These are phyloP conservation scores for Groenewaldozyma tartarivorans DNA, from an alignment of 805 yeast genomes.

Conservation along the genomic window DNA sequence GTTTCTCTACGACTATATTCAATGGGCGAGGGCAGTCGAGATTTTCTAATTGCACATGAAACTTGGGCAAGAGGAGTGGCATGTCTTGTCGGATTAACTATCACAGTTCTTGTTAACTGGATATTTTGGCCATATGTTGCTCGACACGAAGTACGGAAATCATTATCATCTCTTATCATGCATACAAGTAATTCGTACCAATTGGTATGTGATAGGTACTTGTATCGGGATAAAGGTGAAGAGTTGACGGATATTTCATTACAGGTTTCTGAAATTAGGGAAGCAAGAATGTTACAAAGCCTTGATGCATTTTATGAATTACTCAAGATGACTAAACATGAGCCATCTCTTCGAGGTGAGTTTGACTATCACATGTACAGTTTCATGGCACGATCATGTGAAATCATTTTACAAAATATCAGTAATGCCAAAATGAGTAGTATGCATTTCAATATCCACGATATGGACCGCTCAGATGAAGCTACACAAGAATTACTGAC, in stretches of 20 bases:
- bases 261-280: conserved; percentile 37
- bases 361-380: conserved; percentile 29
- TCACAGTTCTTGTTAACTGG: conserved; percentile 35
- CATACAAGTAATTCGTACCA: conserved; percentile 40
- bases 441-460: conserved; percentile 37
- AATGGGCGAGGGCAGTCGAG: background rate
- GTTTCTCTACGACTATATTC: conserved; percentile 27
- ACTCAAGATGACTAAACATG: conserved; percentile 29
- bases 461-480: conserved; percentile 31
- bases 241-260: conserved; percentile 38
- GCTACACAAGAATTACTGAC: conserved; percentile 33
- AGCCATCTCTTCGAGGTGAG: conserved; percentile 29
- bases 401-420: conserved; percentile 32
- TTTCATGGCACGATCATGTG: conserved; percentile 31
- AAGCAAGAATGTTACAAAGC: conserved; percentile 39
- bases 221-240: conserved; percentile 39
- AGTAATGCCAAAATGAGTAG: conserved; percentile 44
- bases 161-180: conserved; percentile 31
- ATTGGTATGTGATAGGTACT: conserved; percentile 37
- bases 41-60: conserved; percentile 22
- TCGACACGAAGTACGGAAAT: conserved; percentile 32
- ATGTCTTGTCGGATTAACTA: conserved; percentile 31
- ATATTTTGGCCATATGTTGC: conserved; percentile 41
- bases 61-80: conserved; percentile 35
- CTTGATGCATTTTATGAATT: conserved; percentile 32